Percentiles rank a stretch among this genome's conserved stretches.
phyloP scores from a whole-genome alignment of 805 yeast genomes.

The Isabelozyma pseudorhagii region DNA sequence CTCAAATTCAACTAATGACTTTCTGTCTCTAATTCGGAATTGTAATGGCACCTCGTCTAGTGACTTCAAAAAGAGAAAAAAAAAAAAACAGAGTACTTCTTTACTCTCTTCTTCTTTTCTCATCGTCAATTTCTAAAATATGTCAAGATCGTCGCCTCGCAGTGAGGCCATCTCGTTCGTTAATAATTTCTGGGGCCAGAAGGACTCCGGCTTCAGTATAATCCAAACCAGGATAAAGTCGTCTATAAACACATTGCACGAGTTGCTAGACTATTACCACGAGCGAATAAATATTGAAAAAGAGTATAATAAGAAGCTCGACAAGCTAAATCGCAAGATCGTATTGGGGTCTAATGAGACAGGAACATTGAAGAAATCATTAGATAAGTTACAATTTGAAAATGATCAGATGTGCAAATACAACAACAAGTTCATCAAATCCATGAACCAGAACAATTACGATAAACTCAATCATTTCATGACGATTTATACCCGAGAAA shows the following conservation, averaged over 20 bases:
- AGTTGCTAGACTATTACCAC: conserved; percentile 31
- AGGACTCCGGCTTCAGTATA: conserved; percentile 56
- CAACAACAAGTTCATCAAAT: conserved; percentile 52
- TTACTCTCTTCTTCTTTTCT: not conserved
- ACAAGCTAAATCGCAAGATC: conserved; percentile 44
- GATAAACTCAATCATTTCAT: conserved; percentile 53
- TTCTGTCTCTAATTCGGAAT: no score
- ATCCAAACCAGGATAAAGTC: conserved; percentile 56
- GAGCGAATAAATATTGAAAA: conserved; percentile 61
- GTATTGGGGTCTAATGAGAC: conserved; percentile 54
- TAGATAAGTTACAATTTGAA: conserved; percentile 57
- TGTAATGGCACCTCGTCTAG: no score
- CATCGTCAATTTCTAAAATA: not conserved
- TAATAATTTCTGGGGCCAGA: conserved; percentile 61
- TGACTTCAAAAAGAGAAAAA: no score
- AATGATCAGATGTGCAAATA: conserved; percentile 57
- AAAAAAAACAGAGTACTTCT: not conserved
- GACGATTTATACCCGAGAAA: conserved; percentile 48
- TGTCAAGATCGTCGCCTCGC: conserved; percentile 3
- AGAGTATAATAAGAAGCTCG: conserved; percentile 61
- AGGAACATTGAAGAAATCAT: conserved; percentile 56
- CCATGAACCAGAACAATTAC: conserved; percentile 45
- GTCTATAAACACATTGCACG: conserved; percentile 51
- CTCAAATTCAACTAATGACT: no score
- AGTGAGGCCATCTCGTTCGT: conserved; percentile 28